phyloP scores from a whole-genome alignment of 352 stramenopile species.

The Phytophthora nicotianae region DNA sequence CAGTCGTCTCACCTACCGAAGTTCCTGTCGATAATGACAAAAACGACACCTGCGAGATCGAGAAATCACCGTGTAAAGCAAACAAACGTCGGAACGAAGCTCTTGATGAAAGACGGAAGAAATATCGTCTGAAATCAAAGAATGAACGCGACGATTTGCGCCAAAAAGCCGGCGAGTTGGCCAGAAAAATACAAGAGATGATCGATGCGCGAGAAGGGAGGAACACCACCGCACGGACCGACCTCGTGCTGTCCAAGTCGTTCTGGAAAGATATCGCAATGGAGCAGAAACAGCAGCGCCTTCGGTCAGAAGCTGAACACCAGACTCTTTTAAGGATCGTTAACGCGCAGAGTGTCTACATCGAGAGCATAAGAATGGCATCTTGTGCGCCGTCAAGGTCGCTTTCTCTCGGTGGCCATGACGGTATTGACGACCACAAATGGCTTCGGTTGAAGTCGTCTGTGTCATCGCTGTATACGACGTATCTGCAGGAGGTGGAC shows the following conservation, averaged over 20 bases:
- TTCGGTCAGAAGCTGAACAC: not conserved
- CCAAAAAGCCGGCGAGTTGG: not conserved
- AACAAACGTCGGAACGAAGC: not conserved
- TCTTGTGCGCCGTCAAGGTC: no score
- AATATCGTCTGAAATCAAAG: not conserved
- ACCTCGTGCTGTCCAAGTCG: conserved; percentile 3
- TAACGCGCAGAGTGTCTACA: not conserved
- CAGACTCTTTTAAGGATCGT: not conserved
- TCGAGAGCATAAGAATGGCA: not conserved
- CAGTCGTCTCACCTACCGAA: not conserved
- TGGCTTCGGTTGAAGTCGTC: conserved; percentile 11
- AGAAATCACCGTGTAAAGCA: not conserved
- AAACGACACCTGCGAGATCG: not conserved
- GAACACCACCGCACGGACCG: not conserved
- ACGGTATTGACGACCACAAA: not conserved
- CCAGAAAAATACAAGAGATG: not conserved
- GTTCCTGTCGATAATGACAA: not conserved
- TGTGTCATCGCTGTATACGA: conserved; percentile 3
- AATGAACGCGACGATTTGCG: not conserved
- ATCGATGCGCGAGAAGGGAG: not conserved
- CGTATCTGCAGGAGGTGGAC: conserved; percentile 16
- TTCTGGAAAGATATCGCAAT: not conserved
- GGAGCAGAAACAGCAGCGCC: not conserved
- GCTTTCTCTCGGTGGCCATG: not conserved
- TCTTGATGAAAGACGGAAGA: not conserved